phyloP scores from a whole-genome alignment of 805 yeast species.

The Candida rishiriensis region DNA sequence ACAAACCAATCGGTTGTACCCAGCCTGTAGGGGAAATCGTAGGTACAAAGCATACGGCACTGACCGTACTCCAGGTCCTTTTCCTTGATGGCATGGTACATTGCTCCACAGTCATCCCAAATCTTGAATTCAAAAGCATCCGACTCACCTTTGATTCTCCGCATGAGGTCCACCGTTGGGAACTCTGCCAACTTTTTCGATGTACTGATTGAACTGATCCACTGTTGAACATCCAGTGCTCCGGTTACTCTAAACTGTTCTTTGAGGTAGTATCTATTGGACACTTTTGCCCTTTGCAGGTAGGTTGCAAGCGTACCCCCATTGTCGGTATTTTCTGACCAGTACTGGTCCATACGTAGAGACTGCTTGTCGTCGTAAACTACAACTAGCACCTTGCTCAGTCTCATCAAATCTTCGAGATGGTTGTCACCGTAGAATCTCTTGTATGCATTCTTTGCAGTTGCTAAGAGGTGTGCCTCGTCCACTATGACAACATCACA shows the following conservation, averaged over 20 bases:
- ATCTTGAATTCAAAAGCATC: constrained; percentile 25
- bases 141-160: constrained; percentile 6
- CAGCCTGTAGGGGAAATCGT: constrained; percentile 42
- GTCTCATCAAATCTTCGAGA: constrained; percentile 34
- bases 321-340: constrained; percentile 28
- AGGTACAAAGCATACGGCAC: constrained; percentile 39
- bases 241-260: constrained; percentile 42
- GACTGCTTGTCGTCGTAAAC: constrained; percentile 45
- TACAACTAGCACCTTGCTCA: constrained; percentile 36
- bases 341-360: constrained; percentile 42
- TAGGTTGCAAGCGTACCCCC: constrained; percentile 32
- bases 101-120: constrained; percentile 38
- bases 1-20: constrained; percentile 44
- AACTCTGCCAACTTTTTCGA: constrained; percentile 30
- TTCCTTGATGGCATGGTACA: constrained; percentile 33
- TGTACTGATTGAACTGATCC: constrained; percentile 36
- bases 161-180: constrained; percentile 23
- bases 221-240: constrained; percentile 33
- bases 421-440: constrained; percentile 42
- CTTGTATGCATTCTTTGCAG: constrained; percentile 41
- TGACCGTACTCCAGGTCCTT: constrained; percentile 34
- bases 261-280: constrained; percentile 26
- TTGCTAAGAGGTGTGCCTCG: constrained; percentile 42
- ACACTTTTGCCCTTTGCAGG: constrained; percentile 3
- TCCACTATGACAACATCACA: constrained; percentile 40